Percentiles rank a stretch among this genome's conserved stretches.
Conservation (phyloP, 352 stramenopile genomes). For the Pythium pectinolyticum region DNA sequence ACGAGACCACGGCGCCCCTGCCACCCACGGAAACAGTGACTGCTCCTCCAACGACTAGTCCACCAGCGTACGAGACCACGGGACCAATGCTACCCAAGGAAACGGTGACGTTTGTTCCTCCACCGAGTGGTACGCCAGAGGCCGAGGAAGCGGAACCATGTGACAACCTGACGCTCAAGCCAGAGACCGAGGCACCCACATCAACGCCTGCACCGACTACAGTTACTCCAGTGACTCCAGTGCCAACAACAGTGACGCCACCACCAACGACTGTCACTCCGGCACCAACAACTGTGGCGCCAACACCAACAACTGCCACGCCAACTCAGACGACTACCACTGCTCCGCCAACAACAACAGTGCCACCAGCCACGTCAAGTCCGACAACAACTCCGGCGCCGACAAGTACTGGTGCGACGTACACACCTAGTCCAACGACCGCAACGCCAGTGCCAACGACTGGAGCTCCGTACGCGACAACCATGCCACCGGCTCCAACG, state of each 20-base stretch:
- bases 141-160: constrained; percentile 2
- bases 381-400: not conserved
- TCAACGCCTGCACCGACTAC: not conserved
- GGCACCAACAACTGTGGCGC: not conserved
- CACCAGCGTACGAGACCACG: no score
- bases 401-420: not conserved
- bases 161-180: constrained; percentile 9
- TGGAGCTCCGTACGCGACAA: not conserved
- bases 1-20: no score
- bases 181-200: not conserved
- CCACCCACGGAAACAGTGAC: not conserved
- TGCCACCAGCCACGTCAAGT: not conserved
- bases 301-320: not conserved
- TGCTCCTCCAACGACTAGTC: not conserved
- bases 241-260: not conserved
- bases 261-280: not conserved
- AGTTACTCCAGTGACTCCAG: not conserved
- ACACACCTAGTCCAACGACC: not conserved
- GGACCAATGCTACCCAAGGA: not conserved
- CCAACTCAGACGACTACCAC: not conserved
- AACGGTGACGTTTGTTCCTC: not conserved
- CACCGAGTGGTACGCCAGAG: not conserved
- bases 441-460: not conserved
- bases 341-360: not conserved
- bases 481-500: not conserved